Evolutionary conservation across 495 filamentous ascomycete species (phyloP).

Genomic region (Glonium stellatum): DNA sequence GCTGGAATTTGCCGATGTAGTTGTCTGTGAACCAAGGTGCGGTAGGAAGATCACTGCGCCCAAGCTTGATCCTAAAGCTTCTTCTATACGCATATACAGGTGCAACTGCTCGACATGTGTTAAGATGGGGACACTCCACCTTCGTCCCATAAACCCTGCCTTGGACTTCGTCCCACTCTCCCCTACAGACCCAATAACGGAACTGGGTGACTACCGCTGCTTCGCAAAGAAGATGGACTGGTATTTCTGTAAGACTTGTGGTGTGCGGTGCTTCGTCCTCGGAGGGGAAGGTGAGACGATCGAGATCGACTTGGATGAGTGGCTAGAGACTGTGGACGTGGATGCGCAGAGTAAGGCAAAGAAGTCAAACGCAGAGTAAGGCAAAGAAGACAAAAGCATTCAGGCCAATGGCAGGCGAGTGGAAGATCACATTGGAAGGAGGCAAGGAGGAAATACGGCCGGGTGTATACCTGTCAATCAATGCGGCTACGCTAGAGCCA

Average conservation of each 20-base stretch:
- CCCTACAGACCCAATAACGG: neutral
- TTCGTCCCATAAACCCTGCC: neutral
- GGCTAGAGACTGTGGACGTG: neutral
- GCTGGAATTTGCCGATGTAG: no score
- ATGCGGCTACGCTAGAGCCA: constrained; percentile 3
- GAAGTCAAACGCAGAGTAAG: neutral
- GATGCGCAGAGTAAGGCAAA: neutral
- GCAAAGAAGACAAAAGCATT: neutral
- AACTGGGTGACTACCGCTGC: constrained; percentile 8
- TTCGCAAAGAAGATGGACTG: neutral
- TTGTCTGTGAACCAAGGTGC: no score
- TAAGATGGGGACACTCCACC: neutral
- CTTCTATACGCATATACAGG: neutral
- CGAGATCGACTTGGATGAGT: constrained; percentile 3
- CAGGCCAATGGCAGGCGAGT: neutral
- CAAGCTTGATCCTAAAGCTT: no score
- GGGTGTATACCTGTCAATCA: neutral
- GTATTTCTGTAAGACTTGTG: constrained; percentile 12
- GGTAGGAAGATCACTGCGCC: no score
- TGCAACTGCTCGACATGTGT: constrained; percentile 1
- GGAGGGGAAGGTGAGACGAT: neutral
- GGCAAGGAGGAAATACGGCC: neutral
- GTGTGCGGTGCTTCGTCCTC: constrained; percentile 5
- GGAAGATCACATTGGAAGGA: neutral
- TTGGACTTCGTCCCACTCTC: neutral